A percentile compares a stretch with the other conserved stretches of the same genome.
Evolutionary conservation across 2,329 filamentous ascomycete species (phyloP).

Genomic region (Cytospora piceae): DNA sequence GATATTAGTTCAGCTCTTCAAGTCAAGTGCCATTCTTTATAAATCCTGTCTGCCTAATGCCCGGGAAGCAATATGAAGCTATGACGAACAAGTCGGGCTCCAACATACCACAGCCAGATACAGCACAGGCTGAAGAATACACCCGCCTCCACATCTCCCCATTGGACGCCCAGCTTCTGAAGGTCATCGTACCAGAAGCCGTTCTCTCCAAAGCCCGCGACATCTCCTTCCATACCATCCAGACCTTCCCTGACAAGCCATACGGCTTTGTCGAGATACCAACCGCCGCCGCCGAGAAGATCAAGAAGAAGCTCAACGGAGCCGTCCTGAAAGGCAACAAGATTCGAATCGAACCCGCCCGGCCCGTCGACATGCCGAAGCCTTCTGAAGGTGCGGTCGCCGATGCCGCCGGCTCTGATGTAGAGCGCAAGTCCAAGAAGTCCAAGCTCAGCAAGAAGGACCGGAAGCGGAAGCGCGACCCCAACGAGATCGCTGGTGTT

Average conservation of each 20-base stretch:
- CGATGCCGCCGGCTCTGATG: constrained; percentile 18
- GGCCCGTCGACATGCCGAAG: constrained; percentile 59
- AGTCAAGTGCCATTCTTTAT: background rate
- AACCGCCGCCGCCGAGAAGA: constrained; percentile 78
- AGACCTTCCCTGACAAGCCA: constrained; percentile 85
- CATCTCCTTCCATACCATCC: constrained; percentile 84
- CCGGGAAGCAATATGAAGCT: constrained; percentile 7
- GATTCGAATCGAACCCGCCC: constrained; percentile 81
- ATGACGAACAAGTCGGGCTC: constrained; percentile 23
- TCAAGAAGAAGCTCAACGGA: constrained; percentile 90
- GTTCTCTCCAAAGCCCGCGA: constrained; percentile 70
- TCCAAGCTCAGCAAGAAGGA: constrained; percentile 43
- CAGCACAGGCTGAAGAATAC: constrained; percentile 36
- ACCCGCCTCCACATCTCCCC: constrained; percentile 85
- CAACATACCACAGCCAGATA: constrained; percentile 2
- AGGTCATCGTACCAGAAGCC: constrained; percentile 70
- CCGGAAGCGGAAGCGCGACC: constrained; percentile 48
- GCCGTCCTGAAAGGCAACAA: constrained; percentile 83
- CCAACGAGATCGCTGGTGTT: constrained; percentile 64
- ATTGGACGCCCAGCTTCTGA: constrained; percentile 74
- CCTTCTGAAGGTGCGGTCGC: constrained; percentile 38
- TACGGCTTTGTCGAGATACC: constrained; percentile 93
- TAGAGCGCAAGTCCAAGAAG: constrained; percentile 35
- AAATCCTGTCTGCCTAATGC: background rate
- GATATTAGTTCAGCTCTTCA: constrained; percentile 4